phyloP scores from a whole-genome alignment of 805 yeast species.

The Monosporozyma aerobia region DNA sequence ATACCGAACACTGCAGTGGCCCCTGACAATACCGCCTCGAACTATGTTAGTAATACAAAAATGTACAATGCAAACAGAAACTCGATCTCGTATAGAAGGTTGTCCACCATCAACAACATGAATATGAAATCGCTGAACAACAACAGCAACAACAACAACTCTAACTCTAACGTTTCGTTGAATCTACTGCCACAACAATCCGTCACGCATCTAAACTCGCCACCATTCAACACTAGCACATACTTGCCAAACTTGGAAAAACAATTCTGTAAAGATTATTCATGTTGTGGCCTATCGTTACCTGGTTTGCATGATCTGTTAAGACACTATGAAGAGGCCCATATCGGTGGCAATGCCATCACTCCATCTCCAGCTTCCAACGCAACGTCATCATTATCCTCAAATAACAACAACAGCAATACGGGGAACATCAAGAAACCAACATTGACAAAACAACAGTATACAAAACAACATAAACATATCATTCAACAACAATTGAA shows the following conservation, averaged over 20 bases:
- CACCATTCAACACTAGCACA: constrained; percentile 50
- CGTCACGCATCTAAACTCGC: constrained; percentile 36
- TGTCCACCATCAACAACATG: constrained; percentile 8
- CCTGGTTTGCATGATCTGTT: constrained; percentile 91
- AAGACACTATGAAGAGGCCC: constrained; percentile 94
- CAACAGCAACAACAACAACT: no score
- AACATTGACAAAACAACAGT: neutral
- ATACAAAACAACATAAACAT: constrained; percentile 3
- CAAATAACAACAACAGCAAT: neutral
- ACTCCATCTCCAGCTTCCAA: neutral
- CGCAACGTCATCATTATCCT: no score
- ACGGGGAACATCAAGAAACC: neutral
- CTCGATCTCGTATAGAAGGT: constrained; percentile 7
- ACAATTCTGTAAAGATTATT: constrained; percentile 91
- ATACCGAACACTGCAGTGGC: neutral
- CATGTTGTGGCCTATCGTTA: constrained; percentile 86
- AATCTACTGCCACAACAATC: neutral
- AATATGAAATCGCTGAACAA: neutral
- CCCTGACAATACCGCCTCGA: neutral
- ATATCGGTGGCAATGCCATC: constrained; percentile 36
- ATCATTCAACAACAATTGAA: constrained; percentile 6
- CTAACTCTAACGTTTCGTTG: neutral
- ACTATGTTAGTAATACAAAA: neutral
- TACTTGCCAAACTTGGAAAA: constrained; percentile 91
- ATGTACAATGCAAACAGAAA: constrained; percentile 1